phyloP scores from a whole-genome alignment of 495 filamentous ascomycete genomes.

The Niebla homalea region DNA sequence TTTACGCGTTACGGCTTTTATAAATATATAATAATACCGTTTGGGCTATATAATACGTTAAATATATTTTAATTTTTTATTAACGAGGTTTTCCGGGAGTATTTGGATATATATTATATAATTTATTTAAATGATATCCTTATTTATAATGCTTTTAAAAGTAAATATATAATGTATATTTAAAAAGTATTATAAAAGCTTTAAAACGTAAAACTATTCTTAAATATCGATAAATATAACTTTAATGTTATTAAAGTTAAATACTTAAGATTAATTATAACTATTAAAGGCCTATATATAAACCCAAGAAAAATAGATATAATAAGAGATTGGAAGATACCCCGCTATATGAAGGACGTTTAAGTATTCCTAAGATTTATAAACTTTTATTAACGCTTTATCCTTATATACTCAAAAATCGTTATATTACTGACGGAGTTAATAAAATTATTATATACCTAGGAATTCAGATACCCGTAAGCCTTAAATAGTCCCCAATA shows the following conservation, averaged over 20 bases:
- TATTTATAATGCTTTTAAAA: neutral
- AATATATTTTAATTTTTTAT: no score
- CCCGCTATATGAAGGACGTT: no score
- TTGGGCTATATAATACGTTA: no score
- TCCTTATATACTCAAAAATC: neutral
- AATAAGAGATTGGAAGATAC: no score
- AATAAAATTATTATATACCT: neutral
- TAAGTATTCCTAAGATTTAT: slow-evolving; percentile 3
- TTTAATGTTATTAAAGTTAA: neutral
- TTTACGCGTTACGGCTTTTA: no score
- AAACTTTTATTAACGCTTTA: slow-evolving; percentile 4
- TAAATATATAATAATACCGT: no score
- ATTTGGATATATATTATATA: no score
- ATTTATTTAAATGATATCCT: no score
- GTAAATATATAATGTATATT: neutral
- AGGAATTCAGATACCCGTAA: slow-evolving; percentile 4
- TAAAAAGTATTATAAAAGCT: neutral
- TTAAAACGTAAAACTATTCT: neutral
- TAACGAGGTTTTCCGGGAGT: no score
- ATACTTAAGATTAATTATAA: neutral
- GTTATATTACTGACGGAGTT: neutral
- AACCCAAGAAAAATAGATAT: no score
- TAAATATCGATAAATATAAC: neutral
- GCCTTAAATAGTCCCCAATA: slow-evolving; percentile 4
- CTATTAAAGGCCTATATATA: no score